Percentiles rank a stretch among this genome's conserved stretches.
Evolutionary conservation across 1,284 basidiomycete genomes (phyloP).

Genomic region (Athelia sp.): DNA sequence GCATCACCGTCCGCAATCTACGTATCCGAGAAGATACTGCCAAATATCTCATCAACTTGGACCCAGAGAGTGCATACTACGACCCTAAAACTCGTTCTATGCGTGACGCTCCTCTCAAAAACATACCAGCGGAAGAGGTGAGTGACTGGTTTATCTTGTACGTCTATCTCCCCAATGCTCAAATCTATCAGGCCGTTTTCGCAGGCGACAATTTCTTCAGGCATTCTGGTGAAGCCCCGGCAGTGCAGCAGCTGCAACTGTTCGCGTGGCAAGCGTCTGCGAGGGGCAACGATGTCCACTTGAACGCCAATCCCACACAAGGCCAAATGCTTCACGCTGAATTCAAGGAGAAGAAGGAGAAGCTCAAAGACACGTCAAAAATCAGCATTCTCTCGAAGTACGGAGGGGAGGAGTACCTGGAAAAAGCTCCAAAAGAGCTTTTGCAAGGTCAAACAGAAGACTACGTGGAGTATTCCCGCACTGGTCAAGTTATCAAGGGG

Average conservation of each 20-base stretch:
- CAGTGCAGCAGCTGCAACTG: conserved; percentile 88
- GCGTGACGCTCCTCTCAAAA: conserved; percentile 90
- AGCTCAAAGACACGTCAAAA: conserved; percentile 83
- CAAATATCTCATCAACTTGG: conserved; percentile 97
- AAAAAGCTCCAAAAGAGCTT: conserved; percentile 84
- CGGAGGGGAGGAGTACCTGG: conserved; percentile 92
- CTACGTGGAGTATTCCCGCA: conserved; percentile 95
- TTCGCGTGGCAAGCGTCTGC: conserved; percentile 98
- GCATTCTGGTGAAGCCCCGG: conserved; percentile 85
- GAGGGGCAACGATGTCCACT: conserved; percentile 90
- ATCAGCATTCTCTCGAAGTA: conserved; percentile 86
- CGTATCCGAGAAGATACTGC: conserved; percentile 99
- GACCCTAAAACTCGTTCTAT: conserved; percentile 99
- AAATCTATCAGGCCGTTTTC: conserved; percentile 65
- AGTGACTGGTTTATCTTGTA: conserved; percentile 19
- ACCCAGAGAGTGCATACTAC: conserved; percentile 95
- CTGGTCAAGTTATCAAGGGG: conserved; percentile 92
- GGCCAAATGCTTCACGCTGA: conserved; percentile 90
- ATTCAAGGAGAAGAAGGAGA: conserved; percentile 89
- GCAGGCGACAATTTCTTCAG: conserved; percentile 97
- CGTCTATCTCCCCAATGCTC: conserved; percentile 4
- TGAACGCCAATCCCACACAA: conserved; percentile 95
- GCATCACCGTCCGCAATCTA: conserved; percentile 96
- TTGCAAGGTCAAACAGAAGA: conserved; percentile 93
- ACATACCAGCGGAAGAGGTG: conserved; percentile 82